Percentiles rank a stretch among this genome's conserved stretches.
Evolutionary conservation across 1,139 yeast species (phyloP).

Genomic region (Candida neerlandica): DNA sequence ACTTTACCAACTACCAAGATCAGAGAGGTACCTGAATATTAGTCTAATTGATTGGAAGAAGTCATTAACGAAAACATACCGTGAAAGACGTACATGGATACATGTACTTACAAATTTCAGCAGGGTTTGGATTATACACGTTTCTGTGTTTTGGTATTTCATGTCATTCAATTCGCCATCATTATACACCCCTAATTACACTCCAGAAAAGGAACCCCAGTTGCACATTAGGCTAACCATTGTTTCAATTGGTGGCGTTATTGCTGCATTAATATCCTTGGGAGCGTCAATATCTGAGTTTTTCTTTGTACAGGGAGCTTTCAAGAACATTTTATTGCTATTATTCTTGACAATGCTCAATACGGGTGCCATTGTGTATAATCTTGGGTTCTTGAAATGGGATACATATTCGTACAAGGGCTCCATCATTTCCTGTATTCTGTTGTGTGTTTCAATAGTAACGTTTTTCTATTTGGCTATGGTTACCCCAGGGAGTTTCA

Average conservation of each 20-base stretch:
- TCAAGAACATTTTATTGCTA: conserved; percentile 60
- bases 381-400: conserved; percentile 54
- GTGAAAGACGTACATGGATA: conserved; percentile 75
- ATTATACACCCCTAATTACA: conserved; percentile 65
- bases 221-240: conserved; percentile 16
- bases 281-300: conserved; percentile 65
- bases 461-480: conserved; percentile 65
- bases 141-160: conserved; percentile 79
- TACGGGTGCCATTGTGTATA: conserved; percentile 63
- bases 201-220: conserved; percentile 24
- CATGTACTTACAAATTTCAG: conserved; percentile 78
- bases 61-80: conserved; percentile 70
- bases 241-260: conserved; percentile 69
- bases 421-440: conserved; percentile 53
- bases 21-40: conserved; percentile 50
- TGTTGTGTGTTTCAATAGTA: conserved; percentile 59
- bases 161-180: conserved; percentile 79
- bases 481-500: conserved; percentile 36
- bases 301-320: conserved; percentile 65
- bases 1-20: conserved; percentile 46
- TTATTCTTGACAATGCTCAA: conserved; percentile 52
- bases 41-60: conserved; percentile 61
- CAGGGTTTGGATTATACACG: conserved; percentile 81
- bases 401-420: conserved; percentile 55
- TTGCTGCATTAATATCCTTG: conserved; percentile 67